Evolutionary conservation across 2,329 filamentous ascomycete species (phyloP).

Genomic region (Aureobasidium sp.): DNA sequence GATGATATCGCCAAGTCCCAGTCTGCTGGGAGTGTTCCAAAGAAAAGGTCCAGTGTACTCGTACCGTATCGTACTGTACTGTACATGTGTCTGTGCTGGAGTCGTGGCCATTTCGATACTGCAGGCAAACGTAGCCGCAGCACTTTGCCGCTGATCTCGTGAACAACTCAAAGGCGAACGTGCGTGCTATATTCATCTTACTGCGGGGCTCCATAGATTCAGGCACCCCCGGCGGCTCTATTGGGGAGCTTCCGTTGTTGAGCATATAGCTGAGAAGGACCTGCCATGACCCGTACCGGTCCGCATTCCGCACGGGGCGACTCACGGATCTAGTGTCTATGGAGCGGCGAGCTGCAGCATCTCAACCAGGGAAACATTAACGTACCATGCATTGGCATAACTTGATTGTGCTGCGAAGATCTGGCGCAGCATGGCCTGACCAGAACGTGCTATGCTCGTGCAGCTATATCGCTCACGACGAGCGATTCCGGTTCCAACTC

Average conservation of each 20-base stretch:
- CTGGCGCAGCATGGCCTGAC: constrained; percentile 1
- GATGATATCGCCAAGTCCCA: neutral
- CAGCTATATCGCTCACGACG: neutral
- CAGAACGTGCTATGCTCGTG: constrained; percentile 4
- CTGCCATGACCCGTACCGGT: constrained; percentile 5
- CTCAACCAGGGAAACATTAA: constrained; percentile 5
- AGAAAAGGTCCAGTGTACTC: neutral
- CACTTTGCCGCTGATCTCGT: constrained; percentile 12
- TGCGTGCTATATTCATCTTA: constrained; percentile 12
- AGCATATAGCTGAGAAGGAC: neutral
- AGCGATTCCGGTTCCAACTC: neutral
- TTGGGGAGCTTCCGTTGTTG: neutral
- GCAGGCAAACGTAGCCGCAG: constrained; percentile 9
- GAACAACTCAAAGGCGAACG: constrained; percentile 2
- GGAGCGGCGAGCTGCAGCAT: constrained; percentile 4
- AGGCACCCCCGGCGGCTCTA: neutral
- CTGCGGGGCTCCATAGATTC: constrained; percentile 2
- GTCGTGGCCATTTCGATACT: neutral
- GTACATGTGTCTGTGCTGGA: neutral
- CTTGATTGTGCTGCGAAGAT: constrained; percentile 10
- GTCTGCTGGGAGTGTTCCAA: neutral
- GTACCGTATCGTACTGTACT: neutral
- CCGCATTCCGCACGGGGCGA: constrained; percentile 7
- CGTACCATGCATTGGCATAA: constrained; percentile 2
- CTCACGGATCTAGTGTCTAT: neutral